These are phyloP conservation scores for Malassezia slooffiae DNA, from an alignment of 1,284 basidiomycete species.

Conservation along the genomic window DNA sequence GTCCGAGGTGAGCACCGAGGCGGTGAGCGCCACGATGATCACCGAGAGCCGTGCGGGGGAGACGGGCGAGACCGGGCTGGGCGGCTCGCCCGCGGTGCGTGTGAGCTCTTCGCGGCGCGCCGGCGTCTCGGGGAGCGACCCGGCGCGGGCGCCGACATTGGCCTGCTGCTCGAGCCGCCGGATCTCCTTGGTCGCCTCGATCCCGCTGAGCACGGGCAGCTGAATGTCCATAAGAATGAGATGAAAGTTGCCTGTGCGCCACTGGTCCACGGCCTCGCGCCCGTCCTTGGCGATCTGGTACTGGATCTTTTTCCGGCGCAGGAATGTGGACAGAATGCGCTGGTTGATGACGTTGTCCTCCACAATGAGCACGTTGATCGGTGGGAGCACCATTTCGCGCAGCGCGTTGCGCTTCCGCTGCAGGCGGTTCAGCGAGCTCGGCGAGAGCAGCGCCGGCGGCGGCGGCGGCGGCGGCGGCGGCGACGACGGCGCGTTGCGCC, in stretches of 20 bases:
- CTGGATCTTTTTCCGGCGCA: conserved; percentile 91
- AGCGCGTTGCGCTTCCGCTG: conserved; percentile 30
- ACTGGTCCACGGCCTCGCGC: conserved; percentile 88
- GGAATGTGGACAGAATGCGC: conserved; percentile 86
- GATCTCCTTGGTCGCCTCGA: conserved; percentile 92
- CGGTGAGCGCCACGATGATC: conserved; percentile 95
- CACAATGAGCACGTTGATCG: conserved; percentile 45
- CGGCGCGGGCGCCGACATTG: neutral
- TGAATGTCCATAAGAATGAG: conserved; percentile 99
- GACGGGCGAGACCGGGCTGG: conserved; percentile 12
- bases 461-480: neutral
- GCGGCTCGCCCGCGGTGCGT: conserved; percentile 3
- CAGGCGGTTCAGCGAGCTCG: neutral
- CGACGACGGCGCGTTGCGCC: neutral
- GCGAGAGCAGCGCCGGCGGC: neutral
- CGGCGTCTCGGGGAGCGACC: too few relatives aligned
- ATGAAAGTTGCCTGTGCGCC: conserved; percentile 86
- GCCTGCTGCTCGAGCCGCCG: conserved; percentile 59
- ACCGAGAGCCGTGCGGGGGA: conserved; percentile 73
- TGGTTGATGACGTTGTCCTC: conserved; percentile 95
- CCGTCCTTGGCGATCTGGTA: conserved; percentile 92
- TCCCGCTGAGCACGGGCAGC: conserved; percentile 97
- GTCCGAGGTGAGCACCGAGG: conserved; percentile 80
- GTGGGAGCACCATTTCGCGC: conserved; percentile 36
- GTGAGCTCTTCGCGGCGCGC: too few relatives aligned